Evolutionary conservation across 78 protist species (phyloP).

Genomic region (Dictyostelium citrinum): DNA sequence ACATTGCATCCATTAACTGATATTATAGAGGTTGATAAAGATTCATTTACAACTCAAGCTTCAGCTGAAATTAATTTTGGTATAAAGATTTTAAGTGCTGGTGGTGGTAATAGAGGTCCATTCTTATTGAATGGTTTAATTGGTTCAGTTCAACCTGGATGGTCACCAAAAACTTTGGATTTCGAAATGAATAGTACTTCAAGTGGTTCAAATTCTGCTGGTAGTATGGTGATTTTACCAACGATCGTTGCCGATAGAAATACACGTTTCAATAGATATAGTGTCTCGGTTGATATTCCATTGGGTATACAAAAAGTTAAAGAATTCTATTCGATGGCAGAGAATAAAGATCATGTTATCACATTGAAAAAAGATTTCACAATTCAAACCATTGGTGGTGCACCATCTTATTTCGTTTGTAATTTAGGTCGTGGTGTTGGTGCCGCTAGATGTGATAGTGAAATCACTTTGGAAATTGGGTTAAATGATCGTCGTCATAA

Average conservation of each 20-base stretch:
- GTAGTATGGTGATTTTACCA: slow-evolving; percentile 23
- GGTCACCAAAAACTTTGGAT: neutral
- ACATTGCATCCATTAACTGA: neutral
- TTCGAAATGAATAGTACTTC: neutral
- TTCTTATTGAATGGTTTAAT: neutral
- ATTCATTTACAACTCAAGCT: neutral
- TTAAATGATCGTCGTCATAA: slow-evolving; percentile 32
- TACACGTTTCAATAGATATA: neutral
- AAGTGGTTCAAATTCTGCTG: neutral
- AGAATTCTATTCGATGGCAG: neutral
- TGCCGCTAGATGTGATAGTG: slow-evolving; percentile 45
- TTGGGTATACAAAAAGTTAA: neutral
- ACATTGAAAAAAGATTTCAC: slow-evolving; percentile 42
- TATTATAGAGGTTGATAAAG: neutral
- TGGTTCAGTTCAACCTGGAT: neutral
- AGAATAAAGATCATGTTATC: neutral
- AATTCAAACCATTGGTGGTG: slow-evolving; percentile 62
- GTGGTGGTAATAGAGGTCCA: slow-evolving; percentile 75
- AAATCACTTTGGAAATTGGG: slow-evolving; percentile 2
- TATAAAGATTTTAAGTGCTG: slow-evolving; percentile 23
- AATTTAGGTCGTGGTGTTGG: neutral
- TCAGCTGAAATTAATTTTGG: slow-evolving; percentile 4
- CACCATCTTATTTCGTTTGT: slow-evolving; percentile 30
- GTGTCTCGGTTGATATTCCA: neutral
- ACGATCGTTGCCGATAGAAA: slow-evolving; percentile 4